These are phyloP conservation scores for Gamarada debralockiae DNA, from an alignment of 495 filamentous ascomycete species.

Conservation along the genomic window DNA sequence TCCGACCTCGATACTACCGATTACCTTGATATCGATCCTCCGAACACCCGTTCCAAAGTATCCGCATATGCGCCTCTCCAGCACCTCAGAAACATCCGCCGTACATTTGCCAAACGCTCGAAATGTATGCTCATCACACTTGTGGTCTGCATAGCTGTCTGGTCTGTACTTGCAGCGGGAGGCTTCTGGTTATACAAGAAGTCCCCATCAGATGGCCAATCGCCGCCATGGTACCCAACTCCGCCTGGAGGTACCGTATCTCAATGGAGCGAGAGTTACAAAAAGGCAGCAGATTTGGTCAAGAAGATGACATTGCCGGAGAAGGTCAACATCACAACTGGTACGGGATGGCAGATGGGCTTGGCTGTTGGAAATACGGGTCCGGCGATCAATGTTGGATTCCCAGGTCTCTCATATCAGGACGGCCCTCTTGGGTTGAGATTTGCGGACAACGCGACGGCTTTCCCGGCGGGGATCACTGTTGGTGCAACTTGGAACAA, in stretches of 20 bases:
- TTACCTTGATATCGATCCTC: slow-evolving; percentile 20
- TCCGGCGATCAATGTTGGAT: slow-evolving; percentile 62
- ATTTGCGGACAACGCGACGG: slow-evolving; percentile 71
- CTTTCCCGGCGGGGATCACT: slow-evolving; percentile 81
- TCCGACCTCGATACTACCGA: slow-evolving; percentile 26
- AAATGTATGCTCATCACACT: slow-evolving; percentile 17
- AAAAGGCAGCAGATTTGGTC: slow-evolving; percentile 77
- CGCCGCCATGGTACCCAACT: slow-evolving; percentile 81
- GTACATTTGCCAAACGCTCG: slow-evolving; percentile 12
- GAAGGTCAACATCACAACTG: slow-evolving; percentile 94
- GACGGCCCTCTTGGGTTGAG: slow-evolving; percentile 84
- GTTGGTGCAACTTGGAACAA: slow-evolving; percentile 85
- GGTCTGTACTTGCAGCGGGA: slow-evolving; percentile 18
- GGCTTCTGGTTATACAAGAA: slow-evolving; percentile 19
- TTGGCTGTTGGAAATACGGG: slow-evolving; percentile 89
- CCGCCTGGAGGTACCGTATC: slow-evolving; percentile 73
- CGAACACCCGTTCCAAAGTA: slow-evolving; percentile 9
- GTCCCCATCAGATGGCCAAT: slow-evolving; percentile 44
- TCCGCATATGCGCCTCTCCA: slow-evolving; percentile 8
- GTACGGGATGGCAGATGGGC: slow-evolving; percentile 87
- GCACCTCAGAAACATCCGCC: slow-evolving; percentile 2
- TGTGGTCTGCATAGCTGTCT: slow-evolving; percentile 13
- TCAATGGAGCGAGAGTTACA: slow-evolving; percentile 75
- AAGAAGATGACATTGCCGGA: slow-evolving; percentile 79
- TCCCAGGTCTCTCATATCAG: slow-evolving; percentile 84